phyloP scores from a whole-genome alignment of 345 rosid genomes.

The Hypericum androsaemum region DNA sequence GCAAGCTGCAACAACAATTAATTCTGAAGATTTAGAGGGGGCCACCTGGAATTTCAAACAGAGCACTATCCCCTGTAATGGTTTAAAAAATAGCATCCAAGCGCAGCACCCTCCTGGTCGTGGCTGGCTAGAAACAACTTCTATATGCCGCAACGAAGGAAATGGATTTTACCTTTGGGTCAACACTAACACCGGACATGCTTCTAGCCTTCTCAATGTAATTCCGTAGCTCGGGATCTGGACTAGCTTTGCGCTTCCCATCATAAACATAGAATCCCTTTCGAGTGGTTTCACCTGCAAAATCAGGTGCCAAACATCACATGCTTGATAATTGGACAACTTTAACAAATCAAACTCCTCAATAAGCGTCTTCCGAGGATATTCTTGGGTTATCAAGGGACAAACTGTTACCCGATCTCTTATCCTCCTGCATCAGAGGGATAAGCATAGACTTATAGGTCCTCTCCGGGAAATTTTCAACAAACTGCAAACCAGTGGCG shows the following conservation, averaged over 20 bases:
- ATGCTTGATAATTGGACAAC: constrained; percentile 9
- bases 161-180: constrained; percentile 53
- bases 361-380: background rate
- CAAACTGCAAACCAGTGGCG: constrained; percentile 70
- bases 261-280: constrained; percentile 83
- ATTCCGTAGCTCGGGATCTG: constrained; percentile 76
- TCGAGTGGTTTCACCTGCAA: constrained; percentile 68
- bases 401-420: constrained; percentile 53
- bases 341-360: background rate
- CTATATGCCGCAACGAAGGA: background rate
- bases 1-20: constrained; percentile 37
- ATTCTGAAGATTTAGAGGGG: constrained; percentile 5
- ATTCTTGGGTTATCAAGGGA: background rate
- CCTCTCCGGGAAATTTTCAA: constrained; percentile 72
- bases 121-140: background rate
- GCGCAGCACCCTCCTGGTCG: background rate
- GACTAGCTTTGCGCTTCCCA: constrained; percentile 67
- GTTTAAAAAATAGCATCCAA: background rate
- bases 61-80: too few relatives aligned
- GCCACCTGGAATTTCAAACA: too few relatives aligned
- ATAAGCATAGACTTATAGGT: constrained; percentile 78
- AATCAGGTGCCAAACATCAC: constrained; percentile 4
- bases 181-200: constrained; percentile 54
- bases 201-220: constrained; percentile 75
- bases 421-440: constrained; percentile 86